Percentiles rank a stretch among this genome's conserved stretches.
Conservation (phyloP, 345 rosid genomes). For the Gossypium australe region DNA sequence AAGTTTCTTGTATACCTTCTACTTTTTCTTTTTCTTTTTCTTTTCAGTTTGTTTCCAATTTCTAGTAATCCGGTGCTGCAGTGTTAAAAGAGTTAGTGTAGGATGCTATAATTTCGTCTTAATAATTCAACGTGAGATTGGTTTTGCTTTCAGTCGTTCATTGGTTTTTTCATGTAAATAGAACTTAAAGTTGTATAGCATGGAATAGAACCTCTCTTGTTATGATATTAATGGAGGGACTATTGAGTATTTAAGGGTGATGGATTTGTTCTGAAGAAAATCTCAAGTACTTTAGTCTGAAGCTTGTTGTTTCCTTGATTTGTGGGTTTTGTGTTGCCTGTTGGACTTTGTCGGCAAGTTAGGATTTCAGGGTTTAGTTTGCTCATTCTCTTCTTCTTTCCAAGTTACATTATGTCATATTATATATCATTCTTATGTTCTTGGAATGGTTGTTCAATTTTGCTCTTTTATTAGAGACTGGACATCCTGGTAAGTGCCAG, state of each 20-base stretch:
- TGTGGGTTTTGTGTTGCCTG: not conserved
- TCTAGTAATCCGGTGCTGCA: slow-evolving; percentile 2
- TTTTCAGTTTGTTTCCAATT: not conserved
- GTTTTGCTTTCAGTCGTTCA: not conserved
- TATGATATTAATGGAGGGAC: not conserved
- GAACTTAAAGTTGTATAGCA: not conserved
- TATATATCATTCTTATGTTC: not conserved
- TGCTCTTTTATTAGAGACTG: not conserved
- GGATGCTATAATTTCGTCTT: not conserved
- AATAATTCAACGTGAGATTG: slow-evolving; percentile 4
- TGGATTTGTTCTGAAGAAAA: not conserved
- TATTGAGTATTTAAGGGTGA: not conserved
- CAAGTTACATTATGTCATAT: not conserved
- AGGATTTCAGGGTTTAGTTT: not conserved
- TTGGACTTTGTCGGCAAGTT: not conserved
- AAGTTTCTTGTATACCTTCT: slow-evolving; percentile 18
- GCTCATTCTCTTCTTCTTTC: not conserved
- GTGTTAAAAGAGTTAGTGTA: not conserved
- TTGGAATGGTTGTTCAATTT: not conserved
- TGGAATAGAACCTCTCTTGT: not conserved
- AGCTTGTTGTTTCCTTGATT: not conserved
- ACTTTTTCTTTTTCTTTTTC: not conserved
- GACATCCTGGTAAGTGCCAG: not conserved
- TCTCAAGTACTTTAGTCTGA: not conserved
- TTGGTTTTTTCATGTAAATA: not conserved